phyloP scores from a whole-genome alignment of 495 filamentous ascomycete species.

The Xylaria castorea region DNA sequence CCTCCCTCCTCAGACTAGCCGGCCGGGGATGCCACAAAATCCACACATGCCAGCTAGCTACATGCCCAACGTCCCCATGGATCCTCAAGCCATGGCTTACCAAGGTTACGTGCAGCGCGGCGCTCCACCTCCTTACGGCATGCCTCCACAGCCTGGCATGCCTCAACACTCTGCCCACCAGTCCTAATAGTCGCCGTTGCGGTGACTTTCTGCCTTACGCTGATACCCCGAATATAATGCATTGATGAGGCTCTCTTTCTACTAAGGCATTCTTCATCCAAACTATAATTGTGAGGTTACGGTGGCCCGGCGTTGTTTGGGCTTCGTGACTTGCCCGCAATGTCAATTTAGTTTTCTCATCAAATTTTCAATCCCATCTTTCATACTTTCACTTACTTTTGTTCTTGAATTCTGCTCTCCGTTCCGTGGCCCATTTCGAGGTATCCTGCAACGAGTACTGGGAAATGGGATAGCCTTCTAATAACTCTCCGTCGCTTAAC shows the following conservation, averaged over 20 bases:
- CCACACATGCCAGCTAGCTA: slow-evolving; percentile 58
- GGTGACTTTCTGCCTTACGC: slow-evolving; percentile 47
- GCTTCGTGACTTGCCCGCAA: slow-evolving; percentile 41
- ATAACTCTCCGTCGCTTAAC: not conserved
- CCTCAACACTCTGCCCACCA: slow-evolving; percentile 61
- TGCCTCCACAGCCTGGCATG: slow-evolving; percentile 61
- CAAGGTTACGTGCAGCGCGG: slow-evolving; percentile 63
- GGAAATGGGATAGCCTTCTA: slow-evolving; percentile 14
- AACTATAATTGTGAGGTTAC: slow-evolving; percentile 44
- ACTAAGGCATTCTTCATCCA: slow-evolving; percentile 41
- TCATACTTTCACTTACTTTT: slow-evolving; percentile 31
- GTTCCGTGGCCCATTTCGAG: slow-evolving; percentile 7
- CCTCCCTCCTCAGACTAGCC: slow-evolving; percentile 61
- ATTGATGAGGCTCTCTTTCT: slow-evolving; percentile 53
- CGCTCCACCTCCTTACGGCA: slow-evolving; percentile 50
- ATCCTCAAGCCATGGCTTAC: slow-evolving; percentile 66
- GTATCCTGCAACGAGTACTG: slow-evolving; percentile 2
- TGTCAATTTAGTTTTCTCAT: slow-evolving; percentile 35
- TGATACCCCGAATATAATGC: slow-evolving; percentile 61
- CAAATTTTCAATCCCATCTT: slow-evolving; percentile 36
- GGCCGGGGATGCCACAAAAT: slow-evolving; percentile 58
- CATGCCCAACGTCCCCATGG: slow-evolving; percentile 60
- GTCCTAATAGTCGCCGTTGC: slow-evolving; percentile 40
- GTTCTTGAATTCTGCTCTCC: slow-evolving; percentile 28
- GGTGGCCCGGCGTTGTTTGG: slow-evolving; percentile 46